Evolutionary conservation across 768 basidiomycete species (phyloP).

Genomic region (Mycena kentingensis): DNA sequence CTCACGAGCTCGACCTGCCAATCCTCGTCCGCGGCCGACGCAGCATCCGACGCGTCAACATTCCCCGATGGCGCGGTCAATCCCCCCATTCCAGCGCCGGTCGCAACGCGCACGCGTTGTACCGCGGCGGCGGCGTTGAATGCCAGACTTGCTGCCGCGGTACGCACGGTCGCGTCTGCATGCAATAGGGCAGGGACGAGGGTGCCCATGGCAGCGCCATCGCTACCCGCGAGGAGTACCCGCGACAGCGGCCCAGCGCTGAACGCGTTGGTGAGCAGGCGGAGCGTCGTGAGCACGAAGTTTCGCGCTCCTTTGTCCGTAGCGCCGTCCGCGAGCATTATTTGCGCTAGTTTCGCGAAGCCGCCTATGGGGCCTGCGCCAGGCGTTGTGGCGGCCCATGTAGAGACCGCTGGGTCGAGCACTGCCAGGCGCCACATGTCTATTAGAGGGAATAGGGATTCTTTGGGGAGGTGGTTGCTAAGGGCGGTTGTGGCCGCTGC

Average conservation of each 20-base stretch:
- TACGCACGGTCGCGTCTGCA: constrained; percentile 65
- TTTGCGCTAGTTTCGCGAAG: constrained; percentile 49
- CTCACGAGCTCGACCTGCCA: constrained; percentile 86
- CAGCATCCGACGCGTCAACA: constrained; percentile 33
- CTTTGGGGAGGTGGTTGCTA: constrained; percentile 45
- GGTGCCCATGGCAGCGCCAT: constrained; percentile 47
- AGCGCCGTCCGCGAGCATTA: constrained; percentile 30
- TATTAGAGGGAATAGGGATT: constrained; percentile 74
- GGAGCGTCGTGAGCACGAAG: constrained; percentile 64
- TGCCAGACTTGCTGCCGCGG: constrained; percentile 78
- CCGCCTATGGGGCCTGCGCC: constrained; percentile 44
- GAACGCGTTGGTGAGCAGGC: constrained; percentile 71
- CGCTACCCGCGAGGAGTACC: constrained; percentile 33
- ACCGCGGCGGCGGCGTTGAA: constrained; percentile 73
- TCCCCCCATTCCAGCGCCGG: constrained; percentile 27
- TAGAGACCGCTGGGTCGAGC: constrained; percentile 59
- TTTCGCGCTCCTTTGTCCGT: constrained; percentile 44
- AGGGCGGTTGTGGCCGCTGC: constrained; percentile 48
- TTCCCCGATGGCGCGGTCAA: constrained; percentile 24
- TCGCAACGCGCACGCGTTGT: constrained; percentile 61
- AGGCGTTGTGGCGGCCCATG: constrained; percentile 46
- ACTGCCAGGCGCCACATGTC: constrained; percentile 83
- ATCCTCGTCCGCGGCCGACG: constrained; percentile 63
- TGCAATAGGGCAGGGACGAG: constrained; percentile 72
- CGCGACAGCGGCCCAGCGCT: constrained; percentile 49